phyloP scores from a whole-genome alignment of 306 rosid species.

The Amphicarpaea edgeworthii region DNA sequence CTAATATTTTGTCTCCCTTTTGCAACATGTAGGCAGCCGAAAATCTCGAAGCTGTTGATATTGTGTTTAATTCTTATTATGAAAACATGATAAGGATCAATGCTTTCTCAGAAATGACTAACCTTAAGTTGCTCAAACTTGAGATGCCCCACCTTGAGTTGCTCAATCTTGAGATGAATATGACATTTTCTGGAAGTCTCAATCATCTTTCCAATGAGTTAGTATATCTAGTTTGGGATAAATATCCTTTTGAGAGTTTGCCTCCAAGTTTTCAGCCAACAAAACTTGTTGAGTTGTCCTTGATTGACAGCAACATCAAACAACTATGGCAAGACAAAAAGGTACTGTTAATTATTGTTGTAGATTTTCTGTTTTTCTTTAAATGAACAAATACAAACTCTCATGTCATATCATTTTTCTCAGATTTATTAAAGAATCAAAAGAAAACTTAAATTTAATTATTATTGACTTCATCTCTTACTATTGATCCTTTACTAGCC shows the following conservation, averaged over 20 bases:
- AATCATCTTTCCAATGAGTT: not conserved
- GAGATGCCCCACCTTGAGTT: too few relatives aligned
- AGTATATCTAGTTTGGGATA: not conserved
- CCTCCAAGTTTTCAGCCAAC: not conserved
- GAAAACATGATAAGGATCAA: too few relatives aligned
- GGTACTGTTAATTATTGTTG: not conserved
- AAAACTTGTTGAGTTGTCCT: not conserved
- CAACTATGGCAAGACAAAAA: not conserved
- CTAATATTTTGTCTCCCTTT: too few relatives aligned
- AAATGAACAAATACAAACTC: too few relatives aligned
- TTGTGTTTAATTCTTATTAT: too few relatives aligned
- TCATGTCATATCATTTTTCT: too few relatives aligned
- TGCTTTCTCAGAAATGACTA: too few relatives aligned
- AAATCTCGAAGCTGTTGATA: too few relatives aligned
- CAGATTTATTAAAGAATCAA: too few relatives aligned
- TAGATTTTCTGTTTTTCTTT: too few relatives aligned
- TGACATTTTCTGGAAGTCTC: not conserved
- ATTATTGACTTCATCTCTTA: not conserved
- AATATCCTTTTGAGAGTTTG: not conserved
- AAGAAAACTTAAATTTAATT: not conserved
- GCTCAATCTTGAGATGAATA: too few relatives aligned
- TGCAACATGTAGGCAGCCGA: too few relatives aligned
- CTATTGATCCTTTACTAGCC: not conserved
- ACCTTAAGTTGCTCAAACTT: conserved; percentile 3
- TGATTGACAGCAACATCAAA: not conserved